Evolutionary conservation across 2,329 filamentous ascomycete genomes (phyloP).

Genomic region (Aspergillus unguis): DNA sequence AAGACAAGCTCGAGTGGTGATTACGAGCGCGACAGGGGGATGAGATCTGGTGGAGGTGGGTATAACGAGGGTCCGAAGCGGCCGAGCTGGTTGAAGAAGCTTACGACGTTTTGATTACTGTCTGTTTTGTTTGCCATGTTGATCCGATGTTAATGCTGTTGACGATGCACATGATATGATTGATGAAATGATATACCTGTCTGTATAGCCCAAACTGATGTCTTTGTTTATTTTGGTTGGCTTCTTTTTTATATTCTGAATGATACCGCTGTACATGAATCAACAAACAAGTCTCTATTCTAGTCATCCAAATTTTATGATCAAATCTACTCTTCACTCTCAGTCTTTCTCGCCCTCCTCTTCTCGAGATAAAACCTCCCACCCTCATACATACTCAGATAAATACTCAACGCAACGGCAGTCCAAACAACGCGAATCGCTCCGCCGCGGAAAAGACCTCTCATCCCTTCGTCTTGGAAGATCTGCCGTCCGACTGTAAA

Average conservation of each 20-base stretch:
- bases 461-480: slow-evolving; percentile 63
- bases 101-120: slow-evolving; percentile 31
- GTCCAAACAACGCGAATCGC: slow-evolving; percentile 74
- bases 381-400: slow-evolving; percentile 81
- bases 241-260: too few relatives aligned
- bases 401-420: slow-evolving; percentile 75
- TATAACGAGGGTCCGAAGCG: slow-evolving; percentile 26
- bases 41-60: slow-evolving; percentile 26
- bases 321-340: slow-evolving; percentile 28
- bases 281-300: not conserved
- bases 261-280: too few relatives aligned
- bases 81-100: slow-evolving; percentile 44
- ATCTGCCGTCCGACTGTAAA: slow-evolving; percentile 62
- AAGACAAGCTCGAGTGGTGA: slow-evolving; percentile 43
- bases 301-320: too few relatives aligned
- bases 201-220: not conserved
- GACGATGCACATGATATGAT: slow-evolving; percentile 14
- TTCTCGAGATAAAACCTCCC: slow-evolving; percentile 61
- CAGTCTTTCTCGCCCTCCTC: slow-evolving; percentile 19
- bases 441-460: slow-evolving; percentile 71
- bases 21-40: slow-evolving; percentile 36
- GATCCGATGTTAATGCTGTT: not conserved
- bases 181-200: not conserved
- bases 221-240: not conserved
- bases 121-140: slow-evolving; percentile 1